Evolutionary conservation across 345 rosid species (phyloP).

Genomic region (Dovyalis caffra): DNA sequence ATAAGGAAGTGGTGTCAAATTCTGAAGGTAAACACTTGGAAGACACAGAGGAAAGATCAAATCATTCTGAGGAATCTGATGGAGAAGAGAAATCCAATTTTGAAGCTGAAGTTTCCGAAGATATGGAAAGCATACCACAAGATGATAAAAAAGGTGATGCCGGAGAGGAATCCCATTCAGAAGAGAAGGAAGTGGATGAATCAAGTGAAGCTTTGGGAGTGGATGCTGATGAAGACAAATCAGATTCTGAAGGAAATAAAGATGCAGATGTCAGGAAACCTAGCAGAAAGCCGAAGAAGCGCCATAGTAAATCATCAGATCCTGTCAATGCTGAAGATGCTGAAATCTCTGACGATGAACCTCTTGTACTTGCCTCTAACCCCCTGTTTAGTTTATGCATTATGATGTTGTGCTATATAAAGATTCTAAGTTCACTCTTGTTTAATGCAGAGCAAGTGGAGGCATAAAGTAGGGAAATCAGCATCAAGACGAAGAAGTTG

Average conservation of each 20-base stretch:
- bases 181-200: slow-evolving; percentile 41
- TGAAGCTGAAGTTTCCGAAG: slow-evolving; percentile 35
- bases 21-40: slow-evolving; percentile 36
- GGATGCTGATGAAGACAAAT: slow-evolving; percentile 37
- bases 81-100: slow-evolving; percentile 48
- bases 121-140: slow-evolving; percentile 24
- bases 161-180: slow-evolving; percentile 31
- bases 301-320: slow-evolving; percentile 13
- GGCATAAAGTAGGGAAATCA: slow-evolving; percentile 50
- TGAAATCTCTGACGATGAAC: slow-evolving; percentile 82
- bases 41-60: slow-evolving; percentile 34
- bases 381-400: slow-evolving; percentile 12
- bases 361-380: slow-evolving; percentile 60
- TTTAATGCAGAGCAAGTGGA: slow-evolving; percentile 76
- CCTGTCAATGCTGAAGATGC: slow-evolving; percentile 34
- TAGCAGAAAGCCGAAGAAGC: slow-evolving; percentile 22
- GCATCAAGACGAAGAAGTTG: slow-evolving; percentile 42
- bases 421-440: slow-evolving; percentile 1
- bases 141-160: slow-evolving; percentile 34
- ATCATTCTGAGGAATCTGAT: slow-evolving; percentile 36
- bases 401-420: background rate
- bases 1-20: slow-evolving; percentile 38
- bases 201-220: slow-evolving; percentile 36
- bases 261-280: slow-evolving; percentile 32
- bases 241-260: slow-evolving; percentile 44